Evolutionary conservation across 208 protist species (phyloP).

Genomic region (Wallacemonas sp.): DNA sequence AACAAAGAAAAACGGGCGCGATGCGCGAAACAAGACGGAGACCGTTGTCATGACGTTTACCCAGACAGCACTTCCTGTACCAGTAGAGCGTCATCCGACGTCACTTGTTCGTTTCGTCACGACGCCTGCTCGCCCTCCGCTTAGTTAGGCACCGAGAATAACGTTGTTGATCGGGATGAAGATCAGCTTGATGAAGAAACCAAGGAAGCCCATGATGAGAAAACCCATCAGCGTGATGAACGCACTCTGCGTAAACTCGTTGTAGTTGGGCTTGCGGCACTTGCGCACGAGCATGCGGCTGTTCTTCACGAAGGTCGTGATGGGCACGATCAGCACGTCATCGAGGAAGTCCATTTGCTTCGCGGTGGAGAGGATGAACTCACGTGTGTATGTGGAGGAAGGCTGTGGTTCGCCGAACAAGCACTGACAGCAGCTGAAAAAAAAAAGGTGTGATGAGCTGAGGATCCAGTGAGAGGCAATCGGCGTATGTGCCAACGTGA

Average conservation of each 20-base stretch:
- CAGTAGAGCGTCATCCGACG: too few relatives aligned
- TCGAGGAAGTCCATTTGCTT: conserved; percentile 91
- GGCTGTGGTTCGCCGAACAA: too few relatives aligned
- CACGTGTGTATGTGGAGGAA: background rate
- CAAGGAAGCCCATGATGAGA: conserved; percentile 93
- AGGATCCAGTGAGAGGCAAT: too few relatives aligned
- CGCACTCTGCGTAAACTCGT: conserved; percentile 89
- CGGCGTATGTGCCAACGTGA: too few relatives aligned
- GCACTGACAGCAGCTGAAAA: too few relatives aligned
- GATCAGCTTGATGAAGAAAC: conserved; percentile 95
- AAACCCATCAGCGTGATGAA: conserved; percentile 91
- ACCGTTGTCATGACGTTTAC: background rate
- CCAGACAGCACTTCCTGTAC: too few relatives aligned
- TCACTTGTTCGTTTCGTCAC: background rate
- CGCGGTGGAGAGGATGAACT: conserved; percentile 7
- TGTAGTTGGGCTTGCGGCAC: conserved; percentile 93
- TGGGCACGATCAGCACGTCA: conserved; percentile 71
- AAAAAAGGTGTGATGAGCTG: too few relatives aligned
- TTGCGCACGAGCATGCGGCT: conserved; percentile 89
- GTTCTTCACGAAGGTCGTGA: conserved; percentile 81
- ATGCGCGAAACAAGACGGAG: background rate
- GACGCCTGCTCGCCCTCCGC: too few relatives aligned
- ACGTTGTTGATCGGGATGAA: conserved; percentile 97
- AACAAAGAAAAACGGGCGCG: too few relatives aligned
- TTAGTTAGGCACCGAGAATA: conserved; percentile 71